phyloP scores from a whole-genome alignment of 2,329 filamentous ascomycete species.

The Pseudocercospora fuligena region DNA sequence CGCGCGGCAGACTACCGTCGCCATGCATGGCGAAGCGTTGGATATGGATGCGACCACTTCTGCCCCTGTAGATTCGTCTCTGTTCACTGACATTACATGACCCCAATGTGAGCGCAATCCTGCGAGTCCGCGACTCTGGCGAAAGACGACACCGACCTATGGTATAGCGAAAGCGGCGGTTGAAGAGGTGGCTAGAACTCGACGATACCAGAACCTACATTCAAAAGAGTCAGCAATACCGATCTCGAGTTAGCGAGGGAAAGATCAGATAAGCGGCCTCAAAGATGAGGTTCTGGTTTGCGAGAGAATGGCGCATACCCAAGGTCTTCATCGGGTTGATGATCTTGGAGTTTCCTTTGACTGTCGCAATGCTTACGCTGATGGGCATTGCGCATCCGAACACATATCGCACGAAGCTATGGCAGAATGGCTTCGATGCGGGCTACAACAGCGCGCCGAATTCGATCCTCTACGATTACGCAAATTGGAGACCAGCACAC shows the following conservation, averaged over 20 bases:
- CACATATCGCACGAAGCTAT: conserved; percentile 72
- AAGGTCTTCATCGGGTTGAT: conserved; percentile 62
- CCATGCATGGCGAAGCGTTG: conserved; percentile 1
- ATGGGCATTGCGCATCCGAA: conserved; percentile 76
- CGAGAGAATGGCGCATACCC: conserved; percentile 60
- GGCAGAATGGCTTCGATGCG: conserved; percentile 72
- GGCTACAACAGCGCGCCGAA: conserved; percentile 76
- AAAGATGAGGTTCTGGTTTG: conserved; percentile 32
- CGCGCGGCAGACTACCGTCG: conserved; percentile 1
- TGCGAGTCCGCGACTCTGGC: conserved; percentile 5
- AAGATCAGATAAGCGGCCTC: not conserved
- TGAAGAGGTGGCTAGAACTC: conserved; percentile 2
- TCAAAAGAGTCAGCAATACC: not conserved
- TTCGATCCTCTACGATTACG: conserved; percentile 72
- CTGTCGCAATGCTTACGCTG: conserved; percentile 69
- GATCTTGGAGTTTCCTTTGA: conserved; percentile 67
- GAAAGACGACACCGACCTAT: not conserved
- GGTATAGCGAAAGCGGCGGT: not conserved
- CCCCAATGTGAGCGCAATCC: conserved; percentile 4
- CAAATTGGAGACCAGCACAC: conserved; percentile 67
- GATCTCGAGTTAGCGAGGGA: not conserved
- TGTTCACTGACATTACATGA: not conserved
- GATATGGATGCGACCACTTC: conserved; percentile 11
- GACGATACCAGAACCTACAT: not conserved
- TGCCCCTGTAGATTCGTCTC: not conserved